phyloP scores from a whole-genome alignment of 352 stramenopile genomes.

The Phytophthora uliginosa region DNA sequence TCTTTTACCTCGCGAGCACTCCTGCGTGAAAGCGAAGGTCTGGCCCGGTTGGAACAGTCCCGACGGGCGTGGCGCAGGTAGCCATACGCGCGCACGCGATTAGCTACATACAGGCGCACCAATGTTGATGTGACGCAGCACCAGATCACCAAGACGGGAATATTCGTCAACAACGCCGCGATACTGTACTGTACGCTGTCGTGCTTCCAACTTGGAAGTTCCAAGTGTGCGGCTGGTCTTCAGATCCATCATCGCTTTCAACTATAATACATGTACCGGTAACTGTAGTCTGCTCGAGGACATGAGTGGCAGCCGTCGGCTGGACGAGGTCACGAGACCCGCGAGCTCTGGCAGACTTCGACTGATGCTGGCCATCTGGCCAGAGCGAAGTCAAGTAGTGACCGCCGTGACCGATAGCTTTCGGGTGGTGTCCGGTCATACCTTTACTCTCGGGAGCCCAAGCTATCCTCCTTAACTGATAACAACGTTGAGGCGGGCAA shows the following conservation, averaged over 20 bases:
- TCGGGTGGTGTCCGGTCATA: constrained; percentile 18
- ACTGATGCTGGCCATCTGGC: constrained; percentile 9
- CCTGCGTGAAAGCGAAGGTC: too few species aligned
- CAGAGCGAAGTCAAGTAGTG: constrained; percentile 19
- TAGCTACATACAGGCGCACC: neutral
- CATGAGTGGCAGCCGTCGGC: neutral
- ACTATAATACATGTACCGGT: neutral
- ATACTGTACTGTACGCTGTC: neutral
- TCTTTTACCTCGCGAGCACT: too few species aligned
- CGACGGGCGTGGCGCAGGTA: too few species aligned
- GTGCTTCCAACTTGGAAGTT: neutral
- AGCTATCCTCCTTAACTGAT: constrained; percentile 24
- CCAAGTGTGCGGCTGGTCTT: neutral
- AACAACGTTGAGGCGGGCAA: constrained; percentile 7
- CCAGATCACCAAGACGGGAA: constrained; percentile 3
- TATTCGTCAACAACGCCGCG: neutral
- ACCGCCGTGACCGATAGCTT: constrained; percentile 9
- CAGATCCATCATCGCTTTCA: neutral
- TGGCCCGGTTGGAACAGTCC: too few species aligned
- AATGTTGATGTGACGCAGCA: neutral
- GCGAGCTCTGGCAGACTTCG: neutral
- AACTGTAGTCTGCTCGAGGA: neutral
- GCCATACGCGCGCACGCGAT: neutral
- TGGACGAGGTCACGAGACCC: neutral
- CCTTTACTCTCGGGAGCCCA: constrained; percentile 25